Conservation (phyloP, 805 yeast species). For the Candida sanyiensis region DNA sequence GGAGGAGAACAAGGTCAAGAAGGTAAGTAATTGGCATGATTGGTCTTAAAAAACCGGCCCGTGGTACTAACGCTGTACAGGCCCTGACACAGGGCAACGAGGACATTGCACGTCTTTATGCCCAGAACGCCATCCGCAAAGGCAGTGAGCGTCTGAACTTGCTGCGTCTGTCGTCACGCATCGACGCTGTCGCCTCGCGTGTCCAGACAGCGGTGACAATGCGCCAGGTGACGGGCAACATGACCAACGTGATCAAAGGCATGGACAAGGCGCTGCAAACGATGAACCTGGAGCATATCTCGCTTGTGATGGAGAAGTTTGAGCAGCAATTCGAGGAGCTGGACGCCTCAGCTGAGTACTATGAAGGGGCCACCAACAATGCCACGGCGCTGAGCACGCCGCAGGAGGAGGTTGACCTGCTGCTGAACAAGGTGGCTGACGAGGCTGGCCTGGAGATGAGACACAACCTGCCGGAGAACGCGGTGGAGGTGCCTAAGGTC, state of each 20-base stretch:
- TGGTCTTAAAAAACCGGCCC: too few relatives aligned
- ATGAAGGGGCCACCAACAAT: conserved; percentile 83
- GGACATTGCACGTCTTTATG: conserved; percentile 90
- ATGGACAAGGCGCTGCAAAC: conserved; percentile 95
- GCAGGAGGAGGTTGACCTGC: conserved; percentile 87
- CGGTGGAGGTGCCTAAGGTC: conserved; percentile 50
- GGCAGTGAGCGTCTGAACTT: conserved; percentile 79
- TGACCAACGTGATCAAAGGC: conserved; percentile 88
- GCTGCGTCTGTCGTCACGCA: conserved; percentile 75
- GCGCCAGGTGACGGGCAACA: conserved; percentile 90
- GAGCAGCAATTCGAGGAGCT: conserved; percentile 94
- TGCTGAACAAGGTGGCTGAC: conserved; percentile 90
- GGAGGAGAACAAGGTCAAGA: conserved; percentile 85
- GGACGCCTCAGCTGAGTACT: conserved; percentile 89
- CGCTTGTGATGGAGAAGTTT: conserved; percentile 94
- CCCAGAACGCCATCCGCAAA: conserved; percentile 93
- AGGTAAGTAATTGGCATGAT: conserved; percentile 29
- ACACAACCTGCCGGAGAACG: conserved; percentile 58
- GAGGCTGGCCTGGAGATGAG: conserved; percentile 93
- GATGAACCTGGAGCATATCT: conserved; percentile 90
- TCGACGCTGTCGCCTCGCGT: conserved; percentile 93
- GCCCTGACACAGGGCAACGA: conserved; percentile 80
- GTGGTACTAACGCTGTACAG: too few relatives aligned
- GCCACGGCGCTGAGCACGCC: conserved; percentile 89
- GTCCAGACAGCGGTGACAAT: conserved; percentile 98